Evolutionary conservation across 2,329 filamentous ascomycete species (phyloP).

Genomic region (Fusarium newnesense): DNA sequence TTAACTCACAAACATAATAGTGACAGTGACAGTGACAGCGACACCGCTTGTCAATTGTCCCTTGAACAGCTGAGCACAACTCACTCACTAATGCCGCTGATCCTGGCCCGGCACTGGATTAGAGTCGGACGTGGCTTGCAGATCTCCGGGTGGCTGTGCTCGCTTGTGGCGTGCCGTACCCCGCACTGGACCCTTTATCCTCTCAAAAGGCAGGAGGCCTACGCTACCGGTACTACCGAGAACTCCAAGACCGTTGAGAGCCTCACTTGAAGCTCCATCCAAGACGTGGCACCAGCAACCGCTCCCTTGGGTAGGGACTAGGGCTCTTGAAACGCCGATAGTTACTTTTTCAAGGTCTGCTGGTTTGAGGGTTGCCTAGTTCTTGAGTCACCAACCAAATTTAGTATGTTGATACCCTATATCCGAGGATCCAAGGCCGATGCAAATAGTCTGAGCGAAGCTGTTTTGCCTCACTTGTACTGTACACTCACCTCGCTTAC

Average conservation of each 20-base stretch:
- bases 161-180: constrained; percentile 24
- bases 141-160: constrained; percentile 37
- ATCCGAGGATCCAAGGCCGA: neutral
- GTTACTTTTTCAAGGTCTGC: constrained; percentile 4
- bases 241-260: constrained; percentile 22
- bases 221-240: constrained; percentile 28
- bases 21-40: neutral
- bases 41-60: constrained; percentile 18
- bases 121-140: constrained; percentile 31
- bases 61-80: constrained; percentile 42
- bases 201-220: constrained; percentile 27
- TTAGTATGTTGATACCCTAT: constrained; percentile 4
- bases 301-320: constrained; percentile 22
- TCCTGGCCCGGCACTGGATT: constrained; percentile 22
- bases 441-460: neutral
- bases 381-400: constrained; percentile 2
- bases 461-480: constrained; percentile 4
- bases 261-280: constrained; percentile 29
- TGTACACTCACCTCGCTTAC: neutral
- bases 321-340: constrained; percentile 6
- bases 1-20: neutral
- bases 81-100: constrained; percentile 36
- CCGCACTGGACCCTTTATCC: neutral
- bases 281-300: constrained; percentile 39
- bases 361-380: neutral